Evolutionary conservation across 768 basidiomycete species (phyloP), one percentile per base, ranked within the genome.

Genomic region (Dentipellis sp.): DNA sequence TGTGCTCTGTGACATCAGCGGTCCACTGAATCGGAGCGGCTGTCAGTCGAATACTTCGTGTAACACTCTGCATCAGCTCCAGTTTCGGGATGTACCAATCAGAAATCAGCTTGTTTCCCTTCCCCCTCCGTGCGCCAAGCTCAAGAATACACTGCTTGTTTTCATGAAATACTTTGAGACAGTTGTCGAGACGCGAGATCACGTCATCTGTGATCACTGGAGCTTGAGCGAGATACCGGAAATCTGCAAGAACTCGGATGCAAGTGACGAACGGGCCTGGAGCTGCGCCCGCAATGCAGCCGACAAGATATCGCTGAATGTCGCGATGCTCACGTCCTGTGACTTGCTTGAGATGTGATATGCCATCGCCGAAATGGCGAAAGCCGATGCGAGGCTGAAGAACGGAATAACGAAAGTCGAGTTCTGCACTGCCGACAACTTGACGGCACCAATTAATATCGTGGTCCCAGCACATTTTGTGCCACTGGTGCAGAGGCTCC

Each of bases 81-180:
- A 75, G 68, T 58, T 79, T 79, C 1, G 72, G 74, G 42, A 78
- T 77, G 16, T 69, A 51, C 62, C 69, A 78, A 53, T 75, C 58
- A 7, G 69, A 37, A 19, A 64, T 53, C 16, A 21, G 54, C 3
- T 64, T 55, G 11, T 47, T 57, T n/a, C n/a, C n/a, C 40, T 64
- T 63, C 17, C 71, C 69, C n/a, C 45, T 17, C 17, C 65, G 55
- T 23, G 68, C 68, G 11, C 67, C 65, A 2, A 64, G 62, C 1
- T 61, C 59, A 12, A 72, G 59, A 37, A 77, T 71, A 3, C 60
- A 58, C 5, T 68, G 42, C 55, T 77, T 76, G 63, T 70, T 57
- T 1, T 58, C 1, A 39, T 76, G 75, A 50, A 75, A 75, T 12
- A 66, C 57, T 0, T 16, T 1, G 0, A 76, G 58, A 1, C 65